Percentiles rank a stretch among this genome's conserved stretches.
These are phyloP conservation scores for Fusarium kyushuense DNA, from an alignment of 2,329 filamentous ascomycete species.

Conservation along the genomic window DNA sequence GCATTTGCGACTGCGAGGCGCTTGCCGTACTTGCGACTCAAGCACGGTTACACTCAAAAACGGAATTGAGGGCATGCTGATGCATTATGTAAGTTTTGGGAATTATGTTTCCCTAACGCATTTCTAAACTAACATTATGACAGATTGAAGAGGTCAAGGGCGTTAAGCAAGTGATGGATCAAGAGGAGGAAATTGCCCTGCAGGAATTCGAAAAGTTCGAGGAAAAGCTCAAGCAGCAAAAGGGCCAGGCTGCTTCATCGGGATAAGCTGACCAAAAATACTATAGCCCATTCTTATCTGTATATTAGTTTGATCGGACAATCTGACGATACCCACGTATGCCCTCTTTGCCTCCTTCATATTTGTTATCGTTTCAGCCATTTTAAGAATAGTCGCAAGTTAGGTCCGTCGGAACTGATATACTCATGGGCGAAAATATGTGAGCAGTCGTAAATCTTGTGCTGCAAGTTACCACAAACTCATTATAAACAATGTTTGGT, in stretches of 20 bases:
- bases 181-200: constrained; percentile 89
- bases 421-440: neutral
- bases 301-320: constrained; percentile 44
- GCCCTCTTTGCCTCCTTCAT: neutral
- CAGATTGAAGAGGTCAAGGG: constrained; percentile 96
- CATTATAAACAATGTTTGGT: neutral
- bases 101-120: constrained; percentile 41
- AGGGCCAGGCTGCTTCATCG: constrained; percentile 50
- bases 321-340: constrained; percentile 47
- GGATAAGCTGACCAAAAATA: constrained; percentile 4
- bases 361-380: neutral
- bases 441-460: constrained; percentile 1
- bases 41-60: constrained; percentile 98
- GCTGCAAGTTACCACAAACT: neutral
- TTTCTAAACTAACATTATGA: constrained; percentile 45
- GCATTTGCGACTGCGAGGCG: constrained; percentile 87
- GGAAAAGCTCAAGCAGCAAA: constrained; percentile 76
- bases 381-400: neutral
- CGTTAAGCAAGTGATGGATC: constrained; percentile 89
- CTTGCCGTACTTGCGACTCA: constrained; percentile 95
- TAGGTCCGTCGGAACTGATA: constrained; percentile 1
- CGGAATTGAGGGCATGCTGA: constrained; percentile 98
- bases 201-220: constrained; percentile 95
- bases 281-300: constrained; percentile 21
- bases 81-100: constrained; percentile 81